Evolutionary conservation across 306 rosid species (phyloP), one percentile per base, ranked within the genome.

Genomic region (Rubus idaeus): DNA sequence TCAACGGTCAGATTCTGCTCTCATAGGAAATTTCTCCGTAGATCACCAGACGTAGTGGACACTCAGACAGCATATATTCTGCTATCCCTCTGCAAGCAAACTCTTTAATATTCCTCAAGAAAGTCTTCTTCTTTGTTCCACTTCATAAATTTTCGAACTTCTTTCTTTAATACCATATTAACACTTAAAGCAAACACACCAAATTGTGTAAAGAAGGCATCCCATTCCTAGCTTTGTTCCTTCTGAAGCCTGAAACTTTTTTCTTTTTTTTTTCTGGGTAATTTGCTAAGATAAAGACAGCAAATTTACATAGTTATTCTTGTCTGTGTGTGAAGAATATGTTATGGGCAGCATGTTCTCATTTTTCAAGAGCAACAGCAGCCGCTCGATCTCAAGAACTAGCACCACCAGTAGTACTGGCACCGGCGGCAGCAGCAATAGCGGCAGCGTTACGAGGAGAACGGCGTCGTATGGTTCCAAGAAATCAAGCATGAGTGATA

Each of bases 301-400:
- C 35, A 30, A 30, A 30, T 30, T 30, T 61, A 39, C 37, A 57
- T 35, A 3, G 60, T 16, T 6, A 4, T 16, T 18, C 49, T 37
- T 14, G n/a, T n/a, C 10, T 35, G 21, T 39, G 69, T 35, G 45
- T 42, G 12, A 64, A 76, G 52, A 45, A 47, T 3, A 56, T 84
- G 83, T 76, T 17, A 89, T 89, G 94, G 94, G 94, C 1, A 77
- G 84, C 80, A 5, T 39, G 14, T 49, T 83, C 0, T 77, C 86
- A 73, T 50, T 50, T 16, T 39, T 61, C 80, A 21, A 80, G 75
- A 44, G 63, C 45, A 21, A 7, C 2, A 35, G 8, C 18, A n/a
- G n/a, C 84, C 37, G 42, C 18, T 62, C 18, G 0, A 1, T 44
- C 45, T 58, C 77, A 5, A 58, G 77, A 73, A 3, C 10, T 2